Percentiles rank a stretch among this genome's conserved stretches.
Conservation (phyloP, 2,329 filamentous ascomycete genomes). For the Penicillium sp. region DNA sequence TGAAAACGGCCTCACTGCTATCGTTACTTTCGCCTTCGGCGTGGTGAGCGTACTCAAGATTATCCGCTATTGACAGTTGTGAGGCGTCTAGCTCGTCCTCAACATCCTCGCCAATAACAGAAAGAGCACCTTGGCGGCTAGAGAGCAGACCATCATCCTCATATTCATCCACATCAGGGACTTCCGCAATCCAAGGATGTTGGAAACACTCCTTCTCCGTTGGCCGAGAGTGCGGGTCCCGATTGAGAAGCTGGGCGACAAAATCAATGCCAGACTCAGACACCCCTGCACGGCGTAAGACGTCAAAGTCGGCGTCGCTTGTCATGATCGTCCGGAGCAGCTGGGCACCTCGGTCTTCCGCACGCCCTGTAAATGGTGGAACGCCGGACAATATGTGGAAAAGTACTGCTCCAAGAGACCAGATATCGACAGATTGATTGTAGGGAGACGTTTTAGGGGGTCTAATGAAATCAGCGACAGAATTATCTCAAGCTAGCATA, state of each 20-base stretch:
- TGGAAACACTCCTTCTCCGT: constrained; percentile 65
- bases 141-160: constrained; percentile 58
- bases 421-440: constrained; percentile 88
- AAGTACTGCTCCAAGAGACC: constrained; percentile 90
- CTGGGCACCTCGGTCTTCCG: constrained; percentile 70
- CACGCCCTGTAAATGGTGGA: constrained; percentile 76
- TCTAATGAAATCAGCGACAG: constrained; percentile 35
- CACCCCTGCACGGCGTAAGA: constrained; percentile 57
- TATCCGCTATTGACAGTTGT: constrained; percentile 60
- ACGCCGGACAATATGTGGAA: constrained; percentile 77
- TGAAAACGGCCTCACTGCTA: constrained; percentile 35
- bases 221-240: constrained; percentile 72
- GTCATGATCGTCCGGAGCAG: constrained; percentile 83
- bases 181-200: constrained; percentile 69
- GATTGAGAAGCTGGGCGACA: constrained; percentile 71
- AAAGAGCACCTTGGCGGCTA: constrained; percentile 39
- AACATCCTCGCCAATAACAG: constrained; percentile 37
- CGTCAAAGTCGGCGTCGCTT: constrained; percentile 61
- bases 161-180: constrained; percentile 57
- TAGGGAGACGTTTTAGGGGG: constrained; percentile 61
- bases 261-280: constrained; percentile 70
- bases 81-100: constrained; percentile 53
- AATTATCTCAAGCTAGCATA: neutral
- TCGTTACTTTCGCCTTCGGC: constrained; percentile 36
- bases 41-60: constrained; percentile 23